A percentile compares a stretch with the other conserved stretches of the same genome.
Evolutionary conservation across 2,329 filamentous ascomycete species (phyloP).

Genomic region (Botryosphaeria dothidea): DNA sequence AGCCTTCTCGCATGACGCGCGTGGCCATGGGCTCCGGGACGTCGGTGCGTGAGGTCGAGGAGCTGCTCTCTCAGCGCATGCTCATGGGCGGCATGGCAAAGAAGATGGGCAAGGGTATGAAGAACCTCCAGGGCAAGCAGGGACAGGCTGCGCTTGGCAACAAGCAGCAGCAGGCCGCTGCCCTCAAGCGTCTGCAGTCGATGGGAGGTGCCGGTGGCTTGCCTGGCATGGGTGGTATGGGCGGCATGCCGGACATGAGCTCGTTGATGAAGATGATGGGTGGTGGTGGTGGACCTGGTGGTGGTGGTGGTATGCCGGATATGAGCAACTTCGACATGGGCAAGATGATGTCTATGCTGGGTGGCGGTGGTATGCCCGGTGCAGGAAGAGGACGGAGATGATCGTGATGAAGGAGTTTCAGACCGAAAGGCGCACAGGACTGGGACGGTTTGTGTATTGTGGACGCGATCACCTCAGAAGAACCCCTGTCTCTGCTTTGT

Average conservation of each 20-base stretch:
- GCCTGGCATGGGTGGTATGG: conserved; percentile 58
- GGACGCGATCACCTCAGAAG: not conserved
- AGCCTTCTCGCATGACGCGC: conserved; percentile 89
- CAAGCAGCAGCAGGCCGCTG: conserved; percentile 89
- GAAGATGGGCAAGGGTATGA: conserved; percentile 97
- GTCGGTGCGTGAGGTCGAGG: conserved; percentile 88
- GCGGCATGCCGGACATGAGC: conserved; percentile 80
- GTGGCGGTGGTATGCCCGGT: conserved; percentile 22
- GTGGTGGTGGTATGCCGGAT: conserved; percentile 64
- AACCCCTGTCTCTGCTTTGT: not conserved
- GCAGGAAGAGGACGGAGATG: conserved; percentile 15
- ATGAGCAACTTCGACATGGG: conserved; percentile 44
- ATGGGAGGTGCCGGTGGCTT: conserved; percentile 75
- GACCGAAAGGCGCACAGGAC: not conserved
- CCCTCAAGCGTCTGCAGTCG: conserved; percentile 92
- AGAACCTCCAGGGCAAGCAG: conserved; percentile 94
- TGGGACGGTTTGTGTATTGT: not conserved
- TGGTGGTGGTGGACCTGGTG: conserved; percentile 57
- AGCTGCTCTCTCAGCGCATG: conserved; percentile 93
- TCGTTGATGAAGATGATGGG: conserved; percentile 91
- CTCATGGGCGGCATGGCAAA: conserved; percentile 99
- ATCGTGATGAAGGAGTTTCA: not conserved
- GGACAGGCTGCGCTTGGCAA: conserved; percentile 87
- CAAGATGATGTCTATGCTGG: conserved; percentile 40
- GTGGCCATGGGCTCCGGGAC: conserved; percentile 90